Conservation (phyloP, 2,329 filamentous ascomycete species). For the Aureobasidium sp. region DNA sequence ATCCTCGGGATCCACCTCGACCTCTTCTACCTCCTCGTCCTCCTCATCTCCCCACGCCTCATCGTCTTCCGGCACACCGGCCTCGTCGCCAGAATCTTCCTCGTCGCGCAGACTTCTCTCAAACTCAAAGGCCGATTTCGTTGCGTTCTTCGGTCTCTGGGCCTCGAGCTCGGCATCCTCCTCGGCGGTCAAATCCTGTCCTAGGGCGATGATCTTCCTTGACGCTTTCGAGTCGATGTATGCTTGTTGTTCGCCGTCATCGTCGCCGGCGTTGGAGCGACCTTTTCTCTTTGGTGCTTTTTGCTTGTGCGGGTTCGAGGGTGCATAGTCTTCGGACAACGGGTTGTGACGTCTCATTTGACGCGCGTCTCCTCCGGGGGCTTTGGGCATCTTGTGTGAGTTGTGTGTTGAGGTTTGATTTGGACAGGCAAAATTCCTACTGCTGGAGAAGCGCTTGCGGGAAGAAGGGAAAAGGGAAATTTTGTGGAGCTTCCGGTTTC, state of each 20-base stretch:
- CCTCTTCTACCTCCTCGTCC: slow-evolving; percentile 52
- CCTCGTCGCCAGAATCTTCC: slow-evolving; percentile 34
- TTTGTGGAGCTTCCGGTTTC: not conserved
- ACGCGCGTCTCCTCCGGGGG: slow-evolving; percentile 45
- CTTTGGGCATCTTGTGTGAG: slow-evolving; percentile 63
- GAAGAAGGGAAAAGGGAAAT: slow-evolving; percentile 4
- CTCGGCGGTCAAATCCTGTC: slow-evolving; percentile 80
- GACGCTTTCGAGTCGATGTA: slow-evolving; percentile 87
- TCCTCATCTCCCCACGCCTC: slow-evolving; percentile 71
- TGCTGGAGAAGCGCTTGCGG: not conserved
- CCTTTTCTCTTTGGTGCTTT: slow-evolving; percentile 55
- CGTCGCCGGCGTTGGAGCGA: slow-evolving; percentile 45
- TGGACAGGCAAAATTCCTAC: not conserved
- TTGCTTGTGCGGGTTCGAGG: slow-evolving; percentile 60
- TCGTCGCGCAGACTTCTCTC: slow-evolving; percentile 54
- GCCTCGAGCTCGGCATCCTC: slow-evolving; percentile 48
- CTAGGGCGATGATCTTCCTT: slow-evolving; percentile 78
- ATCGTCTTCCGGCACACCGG: slow-evolving; percentile 36
- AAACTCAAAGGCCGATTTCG: slow-evolving; percentile 66
- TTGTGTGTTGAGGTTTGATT: not conserved
- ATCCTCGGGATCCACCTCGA: slow-evolving; percentile 80
- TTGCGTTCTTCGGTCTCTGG: slow-evolving; percentile 31
- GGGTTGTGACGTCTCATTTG: slow-evolving; percentile 72
- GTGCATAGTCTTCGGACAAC: slow-evolving; percentile 79
- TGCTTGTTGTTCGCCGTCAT: slow-evolving; percentile 38